These are phyloP conservation scores for Penicillium antarcticum DNA, from an alignment of 495 filamentous ascomycete species.

Conservation along the genomic window DNA sequence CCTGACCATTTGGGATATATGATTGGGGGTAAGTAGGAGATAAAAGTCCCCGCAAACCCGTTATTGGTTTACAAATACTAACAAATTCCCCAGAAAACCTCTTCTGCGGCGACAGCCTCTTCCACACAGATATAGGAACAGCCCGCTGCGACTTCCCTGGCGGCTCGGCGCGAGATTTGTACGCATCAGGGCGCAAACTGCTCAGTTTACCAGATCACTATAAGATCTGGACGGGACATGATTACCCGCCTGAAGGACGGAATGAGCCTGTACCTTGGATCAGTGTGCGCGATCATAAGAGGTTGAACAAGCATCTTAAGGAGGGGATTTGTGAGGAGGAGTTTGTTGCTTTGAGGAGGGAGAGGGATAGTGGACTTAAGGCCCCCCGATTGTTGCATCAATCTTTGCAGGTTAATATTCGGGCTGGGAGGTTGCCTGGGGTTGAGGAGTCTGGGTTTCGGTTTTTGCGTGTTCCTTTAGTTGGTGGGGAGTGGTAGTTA, in stretches of 20 bases:
- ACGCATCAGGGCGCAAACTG: slow-evolving; percentile 40
- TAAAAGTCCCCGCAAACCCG: not conserved
- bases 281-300: slow-evolving; percentile 49
- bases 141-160: slow-evolving; percentile 61
- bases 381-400: slow-evolving; percentile 54
- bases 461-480: slow-evolving; percentile 45
- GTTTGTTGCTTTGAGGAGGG: slow-evolving; percentile 45
- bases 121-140: slow-evolving; percentile 56
- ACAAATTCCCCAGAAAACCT: slow-evolving; percentile 38
- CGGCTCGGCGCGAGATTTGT: slow-evolving; percentile 47
- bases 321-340: slow-evolving; percentile 35
- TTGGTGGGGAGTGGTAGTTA: slow-evolving; percentile 25
- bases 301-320: slow-evolving; percentile 52
- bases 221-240: slow-evolving; percentile 51
- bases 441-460: slow-evolving; percentile 26
- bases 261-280: slow-evolving; percentile 35
- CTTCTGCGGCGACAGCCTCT: slow-evolving; percentile 61
- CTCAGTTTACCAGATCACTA: slow-evolving; percentile 41
- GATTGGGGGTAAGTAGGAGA: slow-evolving; percentile 40
- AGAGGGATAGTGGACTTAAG: slow-evolving; percentile 44
- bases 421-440: slow-evolving; percentile 47
- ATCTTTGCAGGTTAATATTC: slow-evolving; percentile 57
- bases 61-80: not conserved
- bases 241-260: slow-evolving; percentile 41
- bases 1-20: slow-evolving; percentile 60